These are phyloP conservation scores for Boletus mariae DNA, from an alignment of 1,284 basidiomycete species.

Conservation along the genomic window DNA sequence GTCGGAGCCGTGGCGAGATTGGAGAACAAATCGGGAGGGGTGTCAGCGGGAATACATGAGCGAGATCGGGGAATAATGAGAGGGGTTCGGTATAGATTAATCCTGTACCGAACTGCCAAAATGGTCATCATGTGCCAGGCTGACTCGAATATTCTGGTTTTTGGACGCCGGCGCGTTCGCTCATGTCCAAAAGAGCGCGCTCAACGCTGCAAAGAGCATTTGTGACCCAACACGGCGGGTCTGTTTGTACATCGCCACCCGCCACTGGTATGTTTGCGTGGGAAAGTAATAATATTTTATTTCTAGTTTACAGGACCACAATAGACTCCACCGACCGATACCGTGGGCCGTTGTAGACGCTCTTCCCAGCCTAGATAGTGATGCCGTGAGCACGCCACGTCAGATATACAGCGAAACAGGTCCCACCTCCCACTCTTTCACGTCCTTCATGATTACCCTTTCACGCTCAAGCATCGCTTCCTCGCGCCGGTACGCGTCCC, in stretches of 20 bases:
- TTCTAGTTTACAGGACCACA: constrained; percentile 41
- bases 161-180: not conserved
- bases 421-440: constrained; percentile 91
- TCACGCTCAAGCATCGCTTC: constrained; percentile 81
- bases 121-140: constrained; percentile 31
- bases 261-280: constrained; percentile 28
- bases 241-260: constrained; percentile 32
- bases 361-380: constrained; percentile 65
- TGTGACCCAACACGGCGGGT: constrained; percentile 12
- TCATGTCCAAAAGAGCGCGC: too few relatives aligned
- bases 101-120: constrained; percentile 29
- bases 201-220: constrained; percentile 4
- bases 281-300: too few relatives aligned
- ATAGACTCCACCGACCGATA: constrained; percentile 68
- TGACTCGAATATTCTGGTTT: constrained; percentile 33
- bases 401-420: constrained; percentile 28
- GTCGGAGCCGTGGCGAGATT: constrained; percentile 20
- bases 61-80: constrained; percentile 36
- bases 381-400: constrained; percentile 14
- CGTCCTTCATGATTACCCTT: constrained; percentile 94
- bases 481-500: constrained; percentile 82
- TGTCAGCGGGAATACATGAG: constrained; percentile 13
- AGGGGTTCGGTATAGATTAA: constrained; percentile 36
- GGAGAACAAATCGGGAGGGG: too few relatives aligned
- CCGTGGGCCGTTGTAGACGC: constrained; percentile 81